Conservation (phyloP, 208 protist species). For the Borovskyia barvae region DNA sequence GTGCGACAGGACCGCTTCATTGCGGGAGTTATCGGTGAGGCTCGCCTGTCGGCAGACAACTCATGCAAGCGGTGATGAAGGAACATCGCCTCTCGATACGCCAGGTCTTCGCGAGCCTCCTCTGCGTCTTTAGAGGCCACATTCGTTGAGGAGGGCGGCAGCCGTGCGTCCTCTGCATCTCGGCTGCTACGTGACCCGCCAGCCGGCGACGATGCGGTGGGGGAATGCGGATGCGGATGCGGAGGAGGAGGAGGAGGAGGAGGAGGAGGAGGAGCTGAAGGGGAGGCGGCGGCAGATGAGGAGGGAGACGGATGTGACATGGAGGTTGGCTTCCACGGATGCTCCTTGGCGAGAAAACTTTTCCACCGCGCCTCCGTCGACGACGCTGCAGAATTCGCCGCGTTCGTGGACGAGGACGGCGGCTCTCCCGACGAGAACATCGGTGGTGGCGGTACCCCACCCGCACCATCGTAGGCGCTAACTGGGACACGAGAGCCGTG, state of each 20-base stretch:
- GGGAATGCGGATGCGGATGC: too few species aligned
- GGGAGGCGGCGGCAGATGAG: too few species aligned
- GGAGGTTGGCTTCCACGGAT: constrained; percentile 1
- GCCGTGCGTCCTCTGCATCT: too few species aligned
- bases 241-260: too few species aligned
- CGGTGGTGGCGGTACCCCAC: constrained; percentile 1
- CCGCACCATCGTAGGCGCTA: constrained; percentile 48
- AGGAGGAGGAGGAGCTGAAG: too few species aligned
- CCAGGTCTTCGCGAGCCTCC: constrained; percentile 11
- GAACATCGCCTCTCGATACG: constrained; percentile 22
- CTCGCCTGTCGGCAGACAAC: neutral
- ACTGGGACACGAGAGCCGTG: constrained; percentile 65
- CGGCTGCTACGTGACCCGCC: too few species aligned
- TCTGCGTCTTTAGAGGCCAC: neutral
- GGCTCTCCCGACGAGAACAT: neutral
- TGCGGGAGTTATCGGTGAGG: too few species aligned
- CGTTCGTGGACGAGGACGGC: neutral
- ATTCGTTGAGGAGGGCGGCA: too few species aligned
- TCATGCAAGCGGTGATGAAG: constrained; percentile 23
- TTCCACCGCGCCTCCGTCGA: constrained; percentile 17
- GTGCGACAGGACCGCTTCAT: too few species aligned
- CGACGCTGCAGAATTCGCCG: neutral
- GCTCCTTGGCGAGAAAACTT: constrained; percentile 11
- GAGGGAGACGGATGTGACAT: too few species aligned
- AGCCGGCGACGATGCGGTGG: too few species aligned